Evolutionary conservation across 495 filamentous ascomycete species (phyloP), one percentile per base, ranked within the genome.

Genomic region (Talaromyces trachyspermus): DNA sequence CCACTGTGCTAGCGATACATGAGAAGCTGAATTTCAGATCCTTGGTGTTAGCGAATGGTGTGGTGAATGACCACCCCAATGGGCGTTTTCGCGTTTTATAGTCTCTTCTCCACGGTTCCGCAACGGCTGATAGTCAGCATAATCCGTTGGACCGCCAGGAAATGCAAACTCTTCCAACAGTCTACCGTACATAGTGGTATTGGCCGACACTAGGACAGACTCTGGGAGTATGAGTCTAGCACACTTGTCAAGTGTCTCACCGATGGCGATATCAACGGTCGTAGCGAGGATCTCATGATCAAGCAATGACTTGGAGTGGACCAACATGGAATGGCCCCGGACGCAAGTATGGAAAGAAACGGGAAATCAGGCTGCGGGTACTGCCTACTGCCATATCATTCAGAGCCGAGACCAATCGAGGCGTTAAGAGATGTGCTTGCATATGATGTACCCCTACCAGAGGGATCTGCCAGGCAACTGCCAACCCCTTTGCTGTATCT

Each of bases 361-460:
- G 92, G 91, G 57, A 92, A 94, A 5, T 60, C 44, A 62, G 62
- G 68, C 3, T 45, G 17, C 29, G 27, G 14, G 41, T 15, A 12
- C 27, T 24, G 29, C 8, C 26, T 5, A 24, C 37, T 14, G 42
- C 19, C 23, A 47, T 18, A 7, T 38, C 40, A 20, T 62, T 53
- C 26, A 95, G 62, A 2, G 85, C 85, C 8, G 71, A 62, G 2
- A 87, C 79, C n/a, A 98, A 78, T 2, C 85, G 76, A 5, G 90
- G 86, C 5, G 92, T 97, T 39, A 98, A 61, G 2, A 90, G 80
- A 62, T 98, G 92, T 11, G 91, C 92, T 59, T 96, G 90, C 92
- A 98, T 97, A 62, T 98, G 92, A 56, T 98, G 82, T 0, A 96
- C 87, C 0, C 79, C 92, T 2, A 96, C 59, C 22, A 97, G 64